Conservation (phyloP, 257 asterid species). For the Striga asiatica region DNA sequence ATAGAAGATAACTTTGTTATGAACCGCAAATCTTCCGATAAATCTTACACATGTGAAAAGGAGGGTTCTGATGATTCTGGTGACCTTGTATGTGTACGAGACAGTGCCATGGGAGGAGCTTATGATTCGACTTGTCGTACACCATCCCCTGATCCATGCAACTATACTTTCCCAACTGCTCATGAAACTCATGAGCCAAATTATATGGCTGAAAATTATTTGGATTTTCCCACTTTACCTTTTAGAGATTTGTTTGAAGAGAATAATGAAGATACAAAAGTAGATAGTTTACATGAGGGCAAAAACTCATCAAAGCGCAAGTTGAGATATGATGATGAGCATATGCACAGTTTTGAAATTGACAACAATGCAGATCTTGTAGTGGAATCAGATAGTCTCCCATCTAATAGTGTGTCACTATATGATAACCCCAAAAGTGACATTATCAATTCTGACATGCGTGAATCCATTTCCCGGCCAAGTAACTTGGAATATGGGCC, state of each 20-base stretch:
- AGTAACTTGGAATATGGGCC: slow-evolving; percentile 30
- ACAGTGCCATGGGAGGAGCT: slow-evolving; percentile 46
- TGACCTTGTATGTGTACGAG: slow-evolving; percentile 60
- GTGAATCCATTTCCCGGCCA: slow-evolving; percentile 33
- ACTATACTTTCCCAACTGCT: slow-evolving; percentile 34
- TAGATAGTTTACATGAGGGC: slow-evolving; percentile 36
- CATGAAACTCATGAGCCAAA: slow-evolving; percentile 36
- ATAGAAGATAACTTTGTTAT: slow-evolving; percentile 27
- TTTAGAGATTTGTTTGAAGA: slow-evolving; percentile 70
- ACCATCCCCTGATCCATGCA: slow-evolving; percentile 42
- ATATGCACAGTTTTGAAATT: slow-evolving; percentile 82
- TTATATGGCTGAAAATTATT: slow-evolving; percentile 36
- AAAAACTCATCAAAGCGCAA: slow-evolving; percentile 38
- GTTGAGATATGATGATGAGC: slow-evolving; percentile 54
- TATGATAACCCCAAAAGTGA: slow-evolving; percentile 39
- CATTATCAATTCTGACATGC: slow-evolving; percentile 23
- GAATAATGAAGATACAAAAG: slow-evolving; percentile 34
- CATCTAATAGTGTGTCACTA: slow-evolving; percentile 29
- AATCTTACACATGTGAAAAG: slow-evolving; percentile 27
- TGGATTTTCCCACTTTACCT: slow-evolving; percentile 85
- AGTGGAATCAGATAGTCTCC: slow-evolving; percentile 49
- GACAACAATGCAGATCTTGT: slow-evolving; percentile 77
- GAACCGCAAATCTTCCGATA: slow-evolving; percentile 37
- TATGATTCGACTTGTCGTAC: slow-evolving; percentile 50
- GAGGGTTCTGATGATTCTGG: slow-evolving; percentile 55